Percentiles rank a stretch among this genome's conserved stretches.
These are phyloP conservation scores for Aspergillus ibericus DNA, from an alignment of 2,329 filamentous ascomycete genomes.

Conservation along the genomic window DNA sequence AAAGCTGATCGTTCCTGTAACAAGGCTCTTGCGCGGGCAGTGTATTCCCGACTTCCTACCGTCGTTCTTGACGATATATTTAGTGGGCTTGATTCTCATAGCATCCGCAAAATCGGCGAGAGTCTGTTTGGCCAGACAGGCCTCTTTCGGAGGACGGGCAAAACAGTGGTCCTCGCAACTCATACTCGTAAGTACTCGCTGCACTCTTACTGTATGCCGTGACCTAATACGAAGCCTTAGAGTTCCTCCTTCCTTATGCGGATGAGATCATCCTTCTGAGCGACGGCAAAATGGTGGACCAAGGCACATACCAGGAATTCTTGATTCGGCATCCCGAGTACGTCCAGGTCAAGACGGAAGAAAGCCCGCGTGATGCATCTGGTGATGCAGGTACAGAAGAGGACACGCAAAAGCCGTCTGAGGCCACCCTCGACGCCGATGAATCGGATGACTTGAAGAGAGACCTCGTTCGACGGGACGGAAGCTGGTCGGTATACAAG, in stretches of 20 bases:
- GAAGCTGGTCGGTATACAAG: neutral
- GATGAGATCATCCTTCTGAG: constrained; percentile 7
- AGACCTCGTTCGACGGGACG: neutral
- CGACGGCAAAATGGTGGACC: neutral
- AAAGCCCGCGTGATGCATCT: neutral
- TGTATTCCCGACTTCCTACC: constrained; percentile 15
- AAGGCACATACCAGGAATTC: neutral
- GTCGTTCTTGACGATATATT: constrained; percentile 27
- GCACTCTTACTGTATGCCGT: too few species aligned
- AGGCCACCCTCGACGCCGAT: neutral
- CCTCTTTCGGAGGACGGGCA: constrained; percentile 7
- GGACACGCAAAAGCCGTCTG: neutral
- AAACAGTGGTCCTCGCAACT: constrained; percentile 17
- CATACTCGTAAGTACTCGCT: constrained; percentile 1
- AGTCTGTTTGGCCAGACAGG: constrained; percentile 8
- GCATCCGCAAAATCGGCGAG: neutral
- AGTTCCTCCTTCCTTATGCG: neutral
- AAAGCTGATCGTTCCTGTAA: neutral
- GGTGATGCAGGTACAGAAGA: neutral
- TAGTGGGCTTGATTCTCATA: constrained; percentile 30
- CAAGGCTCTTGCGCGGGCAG: constrained; percentile 16
- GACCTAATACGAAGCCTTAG: neutral
- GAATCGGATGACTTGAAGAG: neutral
- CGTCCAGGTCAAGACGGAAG: neutral
- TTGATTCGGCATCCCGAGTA: neutral